Evolutionary conservation across 495 filamentous ascomycete species (phyloP).

Genomic region (Lepraria neglecta): DNA sequence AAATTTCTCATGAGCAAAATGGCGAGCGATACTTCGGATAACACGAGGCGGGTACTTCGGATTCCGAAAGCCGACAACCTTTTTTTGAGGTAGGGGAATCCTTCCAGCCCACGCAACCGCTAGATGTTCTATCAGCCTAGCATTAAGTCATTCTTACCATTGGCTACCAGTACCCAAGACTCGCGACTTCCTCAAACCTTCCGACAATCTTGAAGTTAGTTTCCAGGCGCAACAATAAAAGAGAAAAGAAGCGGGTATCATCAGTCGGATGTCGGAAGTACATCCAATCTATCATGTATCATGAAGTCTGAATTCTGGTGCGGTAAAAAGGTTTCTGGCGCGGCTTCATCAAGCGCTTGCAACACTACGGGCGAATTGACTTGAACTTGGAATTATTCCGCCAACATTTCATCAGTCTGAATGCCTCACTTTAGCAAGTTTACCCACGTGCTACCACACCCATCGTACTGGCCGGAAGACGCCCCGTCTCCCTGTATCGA

Average conservation of each 20-base stretch:
- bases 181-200: not conserved
- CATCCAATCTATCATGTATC: not conserved
- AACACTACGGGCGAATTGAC: not conserved
- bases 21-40: not conserved
- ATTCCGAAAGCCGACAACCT: no score
- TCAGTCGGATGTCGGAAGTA: constrained; percentile 8
- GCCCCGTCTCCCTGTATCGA: not conserved
- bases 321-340: not conserved
- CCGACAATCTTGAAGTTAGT: not conserved
- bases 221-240: no score
- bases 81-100: no score
- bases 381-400: not conserved
- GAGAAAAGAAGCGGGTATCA: not conserved
- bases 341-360: constrained; percentile 9
- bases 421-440: no score
- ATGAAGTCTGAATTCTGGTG: not conserved
- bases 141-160: no score
- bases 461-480: not conserved
- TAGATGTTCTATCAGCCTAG: no score
- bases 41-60: no score
- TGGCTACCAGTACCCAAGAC: no score
- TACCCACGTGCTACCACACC: no score
- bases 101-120: no score
- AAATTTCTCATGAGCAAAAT: not conserved
- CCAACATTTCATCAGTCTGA: not conserved